Percentiles rank a stretch among this genome's conserved stretches.
These are phyloP conservation scores for Paraconiothyrium sp. DNA, from an alignment of 2,329 filamentous ascomycete genomes.

Conservation along the genomic window DNA sequence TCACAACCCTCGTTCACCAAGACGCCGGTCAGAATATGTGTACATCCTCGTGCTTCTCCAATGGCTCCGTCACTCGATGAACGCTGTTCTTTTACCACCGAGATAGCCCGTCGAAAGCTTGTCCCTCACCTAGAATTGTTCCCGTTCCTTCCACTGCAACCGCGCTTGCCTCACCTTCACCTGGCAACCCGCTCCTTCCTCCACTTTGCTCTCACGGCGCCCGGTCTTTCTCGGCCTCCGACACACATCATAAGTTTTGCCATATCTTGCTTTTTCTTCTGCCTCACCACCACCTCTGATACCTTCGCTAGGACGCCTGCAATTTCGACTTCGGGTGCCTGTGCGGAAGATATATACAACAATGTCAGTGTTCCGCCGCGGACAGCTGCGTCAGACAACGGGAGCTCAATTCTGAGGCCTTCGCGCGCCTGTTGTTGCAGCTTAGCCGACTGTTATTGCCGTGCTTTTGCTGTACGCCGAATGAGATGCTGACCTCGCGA, in stretches of 20 bases:
- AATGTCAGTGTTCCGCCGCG: background rate
- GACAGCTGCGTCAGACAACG: background rate
- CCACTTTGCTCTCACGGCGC: background rate
- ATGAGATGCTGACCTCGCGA: background rate
- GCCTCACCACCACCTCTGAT: background rate
- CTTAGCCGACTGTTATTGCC: background rate
- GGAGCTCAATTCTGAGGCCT: background rate
- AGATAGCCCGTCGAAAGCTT: background rate
- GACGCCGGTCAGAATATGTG: too few species aligned
- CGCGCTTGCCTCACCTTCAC: constrained; percentile 1
- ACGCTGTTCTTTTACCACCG: background rate
- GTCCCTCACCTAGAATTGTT: background rate
- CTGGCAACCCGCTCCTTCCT: constrained; percentile 1
- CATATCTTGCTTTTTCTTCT: background rate
- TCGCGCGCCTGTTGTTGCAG: background rate
- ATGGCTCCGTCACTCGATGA: background rate
- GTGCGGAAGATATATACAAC: background rate
- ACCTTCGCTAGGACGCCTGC: background rate
- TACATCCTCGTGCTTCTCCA: too few species aligned
- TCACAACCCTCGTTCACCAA: background rate
- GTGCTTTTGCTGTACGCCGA: background rate
- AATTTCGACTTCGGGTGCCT: background rate
- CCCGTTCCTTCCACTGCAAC: background rate
- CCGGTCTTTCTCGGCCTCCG: background rate
- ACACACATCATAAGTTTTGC: background rate